Percentiles rank a stretch among this genome's conserved stretches.
Evolutionary conservation across 345 rosid species (phyloP).

Genomic region (Psidium guajava): DNA sequence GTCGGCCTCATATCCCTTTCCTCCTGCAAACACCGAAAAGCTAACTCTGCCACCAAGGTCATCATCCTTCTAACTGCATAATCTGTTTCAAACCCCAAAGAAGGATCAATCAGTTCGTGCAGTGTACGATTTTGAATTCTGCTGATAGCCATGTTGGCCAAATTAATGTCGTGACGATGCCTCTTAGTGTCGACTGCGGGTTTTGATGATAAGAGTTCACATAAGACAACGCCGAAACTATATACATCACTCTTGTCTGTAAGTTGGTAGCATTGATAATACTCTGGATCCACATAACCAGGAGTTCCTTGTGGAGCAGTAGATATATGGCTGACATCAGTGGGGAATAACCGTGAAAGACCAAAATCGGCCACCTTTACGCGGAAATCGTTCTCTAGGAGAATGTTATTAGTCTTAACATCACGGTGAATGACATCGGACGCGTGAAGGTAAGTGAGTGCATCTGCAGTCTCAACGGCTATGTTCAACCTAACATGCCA

Average conservation of each 20-base stretch:
- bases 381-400: conserved; percentile 9
- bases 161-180: conserved; percentile 16
- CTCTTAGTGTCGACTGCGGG: conserved; percentile 18
- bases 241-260: conserved; percentile 24
- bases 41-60: conserved; percentile 14
- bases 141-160: conserved; percentile 18
- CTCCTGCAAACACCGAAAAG: conserved; percentile 18
- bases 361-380: conserved; percentile 25
- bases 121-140: conserved; percentile 7
- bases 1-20: conserved; percentile 19
- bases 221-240: conserved; percentile 21
- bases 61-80: conserved; percentile 5
- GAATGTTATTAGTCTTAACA: conserved; percentile 12
- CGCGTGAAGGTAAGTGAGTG: conserved; percentile 17
- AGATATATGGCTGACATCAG: conserved; percentile 15
- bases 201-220: conserved; percentile 16
- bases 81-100: conserved; percentile 12
- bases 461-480: conserved; percentile 18
- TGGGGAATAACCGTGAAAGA: conserved; percentile 17
- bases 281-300: conserved; percentile 22
- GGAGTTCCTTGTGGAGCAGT: conserved; percentile 25
- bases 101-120: conserved; percentile 13
- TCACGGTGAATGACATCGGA: conserved; percentile 21
- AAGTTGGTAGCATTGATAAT: conserved; percentile 14
- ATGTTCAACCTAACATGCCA: conserved; percentile 13